A percentile compares a stretch with the other conserved stretches of the same genome.
phyloP scores from a whole-genome alignment of 768 basidiomycete species.

The Lactarius evosmus region DNA sequence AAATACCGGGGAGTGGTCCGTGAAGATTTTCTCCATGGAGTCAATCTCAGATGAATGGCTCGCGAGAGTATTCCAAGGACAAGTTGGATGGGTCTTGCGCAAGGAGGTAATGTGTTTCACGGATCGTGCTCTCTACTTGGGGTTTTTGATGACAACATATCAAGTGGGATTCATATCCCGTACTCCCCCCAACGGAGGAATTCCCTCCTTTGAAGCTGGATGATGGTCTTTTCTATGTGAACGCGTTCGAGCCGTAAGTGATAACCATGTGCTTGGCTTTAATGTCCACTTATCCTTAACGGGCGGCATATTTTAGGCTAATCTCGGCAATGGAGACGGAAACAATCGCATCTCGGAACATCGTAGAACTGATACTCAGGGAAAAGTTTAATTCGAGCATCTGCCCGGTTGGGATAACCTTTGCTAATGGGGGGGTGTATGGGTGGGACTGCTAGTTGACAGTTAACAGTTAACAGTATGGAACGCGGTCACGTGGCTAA shows the following conservation, averaged over 20 bases:
- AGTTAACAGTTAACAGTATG: neutral
- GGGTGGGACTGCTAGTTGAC: slow-evolving; percentile 29
- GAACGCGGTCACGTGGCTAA: slow-evolving; percentile 1
- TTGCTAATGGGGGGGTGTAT: neutral
- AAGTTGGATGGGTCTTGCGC: slow-evolving; percentile 76
- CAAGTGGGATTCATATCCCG: slow-evolving; percentile 80
- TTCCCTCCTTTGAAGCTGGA: slow-evolving; percentile 81
- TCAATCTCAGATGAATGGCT: slow-evolving; percentile 69
- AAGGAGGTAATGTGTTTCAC: slow-evolving; percentile 54
- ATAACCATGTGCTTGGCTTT: neutral
- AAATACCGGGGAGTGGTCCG: slow-evolving; percentile 51
- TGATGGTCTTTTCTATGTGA: slow-evolving; percentile 83
- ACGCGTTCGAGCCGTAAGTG: slow-evolving; percentile 84
- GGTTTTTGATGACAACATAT: slow-evolving; percentile 3
- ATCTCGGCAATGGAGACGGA: slow-evolving; percentile 96
- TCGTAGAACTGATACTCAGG: slow-evolving; percentile 72
- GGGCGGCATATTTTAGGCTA: slow-evolving; percentile 44
- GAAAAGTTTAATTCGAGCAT: slow-evolving; percentile 72
- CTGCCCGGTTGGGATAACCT: slow-evolving; percentile 40
- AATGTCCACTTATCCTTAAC: neutral
- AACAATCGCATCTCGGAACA: slow-evolving; percentile 77
- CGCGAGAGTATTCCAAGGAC: slow-evolving; percentile 54
- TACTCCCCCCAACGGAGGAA: slow-evolving; percentile 56
- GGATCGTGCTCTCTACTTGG: slow-evolving; percentile 14
- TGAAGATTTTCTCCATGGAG: slow-evolving; percentile 83